Evolutionary conservation across 768 basidiomycete genomes (phyloP).

Genomic region (Kwoniella newhampshirensis): DNA sequence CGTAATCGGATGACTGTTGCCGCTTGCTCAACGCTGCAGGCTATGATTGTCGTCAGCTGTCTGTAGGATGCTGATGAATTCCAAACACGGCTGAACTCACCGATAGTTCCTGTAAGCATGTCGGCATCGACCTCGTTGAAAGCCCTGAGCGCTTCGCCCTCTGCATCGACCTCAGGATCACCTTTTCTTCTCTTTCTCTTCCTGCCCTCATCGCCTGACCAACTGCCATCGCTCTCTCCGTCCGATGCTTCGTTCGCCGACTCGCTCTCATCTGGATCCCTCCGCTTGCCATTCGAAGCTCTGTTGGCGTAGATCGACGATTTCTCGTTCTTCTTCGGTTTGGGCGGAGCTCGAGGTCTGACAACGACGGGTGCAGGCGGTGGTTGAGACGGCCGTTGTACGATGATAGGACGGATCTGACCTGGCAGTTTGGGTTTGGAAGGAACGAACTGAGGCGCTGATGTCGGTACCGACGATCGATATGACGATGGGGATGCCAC

Average conservation of each 20-base stretch:
- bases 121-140: conserved; percentile 56
- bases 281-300: conserved; percentile 23
- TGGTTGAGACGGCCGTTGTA: conserved; percentile 3
- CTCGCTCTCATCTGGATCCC: conserved; percentile 43
- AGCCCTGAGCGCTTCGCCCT: conserved; percentile 53
- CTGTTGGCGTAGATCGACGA: conserved; percentile 49
- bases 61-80: neutral
- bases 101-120: conserved; percentile 56
- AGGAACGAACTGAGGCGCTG: conserved; percentile 10
- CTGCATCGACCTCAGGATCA: conserved; percentile 42
- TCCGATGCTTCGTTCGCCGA: conserved; percentile 26
- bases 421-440: conserved; percentile 3
- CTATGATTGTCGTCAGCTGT: conserved; percentile 32
- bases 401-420: conserved; percentile 8
- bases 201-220: conserved; percentile 41
- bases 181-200: conserved; percentile 36
- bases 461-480: neutral
- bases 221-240: conserved; percentile 35
- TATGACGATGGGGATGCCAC: neutral
- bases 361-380: conserved; percentile 1
- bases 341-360: conserved; percentile 8
- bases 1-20: conserved; percentile 71
- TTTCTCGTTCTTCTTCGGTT: conserved; percentile 43
- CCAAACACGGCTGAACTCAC: conserved; percentile 41
- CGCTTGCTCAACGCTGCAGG: conserved; percentile 77